Evolutionary conservation across 371 early-diverging fungal species (phyloP), one percentile per base, ranked within the genome.

Genomic region (Zancudomyces culisetae): DNA sequence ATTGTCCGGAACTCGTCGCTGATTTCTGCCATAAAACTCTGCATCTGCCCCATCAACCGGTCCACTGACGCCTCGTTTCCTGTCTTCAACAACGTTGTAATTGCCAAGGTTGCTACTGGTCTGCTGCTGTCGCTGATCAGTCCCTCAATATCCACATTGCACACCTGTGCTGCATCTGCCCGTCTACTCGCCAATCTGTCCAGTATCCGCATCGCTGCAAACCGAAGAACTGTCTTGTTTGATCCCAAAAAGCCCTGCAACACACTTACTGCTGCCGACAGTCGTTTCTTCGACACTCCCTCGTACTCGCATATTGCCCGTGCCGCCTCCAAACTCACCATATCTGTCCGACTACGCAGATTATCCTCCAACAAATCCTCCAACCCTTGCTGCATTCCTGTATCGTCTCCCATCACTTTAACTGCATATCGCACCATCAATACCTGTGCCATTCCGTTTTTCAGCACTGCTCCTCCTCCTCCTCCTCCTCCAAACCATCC

Each of bases 1-100:
- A 95, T 90, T 35, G 91, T 82, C 72, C 95, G 93, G 77, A 96
- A 96, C 60, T 95, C 98, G 62, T 95, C 96, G 35, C 92, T 85
- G 54, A 98, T 96, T 58, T 96, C 97, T 40, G 81, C 73, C 90
- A 98, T 91, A 60, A 94, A 94, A 12, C 85, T 81, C 43, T 85
- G 77, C 59, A 96, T 94, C 64, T 94, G 96, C 75, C 93, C 92
- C 90, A 98, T 94, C 56, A 98, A 69, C 20, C 95, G 78, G 63
- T 98, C 98, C 13, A 98, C 94, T 24, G 85, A 85, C 6, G 90
- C 85, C 61, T 96, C 98, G 63, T 88, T 98, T 26, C 98, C 98
- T 6, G 96, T 96, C 81, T 98, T 96, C 27, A 98, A 72, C 53
- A 98, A 67, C 10, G 97, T 96, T 1, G 97, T 96, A 68, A 98